These are phyloP conservation scores for Solanum habrochaites DNA, from an alignment of 257 asterid species.

Conservation along the genomic window DNA sequence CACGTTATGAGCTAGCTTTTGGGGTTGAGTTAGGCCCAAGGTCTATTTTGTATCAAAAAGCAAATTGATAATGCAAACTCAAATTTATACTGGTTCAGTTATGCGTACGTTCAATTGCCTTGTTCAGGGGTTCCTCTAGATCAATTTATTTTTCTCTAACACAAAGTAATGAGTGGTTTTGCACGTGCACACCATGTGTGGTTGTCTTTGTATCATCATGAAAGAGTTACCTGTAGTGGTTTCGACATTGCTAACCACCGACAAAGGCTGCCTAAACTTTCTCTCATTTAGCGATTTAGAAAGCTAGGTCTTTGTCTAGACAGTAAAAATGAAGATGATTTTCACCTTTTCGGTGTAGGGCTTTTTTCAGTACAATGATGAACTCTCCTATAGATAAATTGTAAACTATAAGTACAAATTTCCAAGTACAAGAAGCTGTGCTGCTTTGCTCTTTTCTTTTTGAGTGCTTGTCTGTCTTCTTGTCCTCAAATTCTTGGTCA, in stretches of 20 bases:
- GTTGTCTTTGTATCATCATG: background rate
- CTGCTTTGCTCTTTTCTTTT: background rate
- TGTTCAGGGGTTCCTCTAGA: background rate
- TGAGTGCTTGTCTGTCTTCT: background rate
- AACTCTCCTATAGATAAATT: background rate
- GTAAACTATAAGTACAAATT: background rate
- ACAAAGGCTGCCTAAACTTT: background rate
- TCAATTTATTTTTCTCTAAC: background rate
- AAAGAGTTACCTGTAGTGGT: background rate
- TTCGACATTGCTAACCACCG: background rate
- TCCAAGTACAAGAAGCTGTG: background rate
- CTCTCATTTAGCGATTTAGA: background rate
- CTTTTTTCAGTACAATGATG: background rate
- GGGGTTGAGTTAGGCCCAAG: background rate
- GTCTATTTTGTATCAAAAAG: background rate
- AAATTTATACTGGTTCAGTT: background rate
- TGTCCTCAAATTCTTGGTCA: background rate
- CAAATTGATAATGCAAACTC: background rate
- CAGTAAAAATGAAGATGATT: background rate
- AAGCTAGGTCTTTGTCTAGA: background rate
- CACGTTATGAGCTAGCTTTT: background rate
- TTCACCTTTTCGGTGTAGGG: background rate
- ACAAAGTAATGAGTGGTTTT: background rate
- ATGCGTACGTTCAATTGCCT: background rate
- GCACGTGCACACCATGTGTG: background rate